Evolutionary conservation across 129 eudicot genomes (phyloP), one percentile per base, ranked within the genome.

Genomic region (Mikania micrantha): DNA sequence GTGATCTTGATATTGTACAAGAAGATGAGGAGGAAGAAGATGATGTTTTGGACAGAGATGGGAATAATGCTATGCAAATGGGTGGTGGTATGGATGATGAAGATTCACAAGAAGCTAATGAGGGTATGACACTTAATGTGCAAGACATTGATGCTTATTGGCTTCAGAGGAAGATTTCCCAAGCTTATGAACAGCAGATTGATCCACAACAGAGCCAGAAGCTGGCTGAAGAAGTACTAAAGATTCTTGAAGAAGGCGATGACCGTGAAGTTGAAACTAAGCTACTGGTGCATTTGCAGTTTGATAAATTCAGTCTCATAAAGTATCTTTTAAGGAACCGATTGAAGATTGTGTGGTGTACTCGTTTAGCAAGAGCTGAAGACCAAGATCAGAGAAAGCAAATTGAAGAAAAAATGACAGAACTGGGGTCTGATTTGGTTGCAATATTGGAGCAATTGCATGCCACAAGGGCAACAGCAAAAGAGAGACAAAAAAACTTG

Each of bases 101-200:
- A 12, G 95, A 92, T 38, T 78, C 61, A 24, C 81, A 61, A 48
- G 95, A 85, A 49, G 96, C 87, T 64, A 85, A 83, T 11, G 95
- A 82, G 80, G 96, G 96, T 1, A 88, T 92, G 95, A 72, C 82
- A n/a, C 71, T 92, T 78, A 92, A 88, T 73, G 98, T 92, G 44
- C 96, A 88, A 58, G 96, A 92, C 45, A 82, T 92, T 62, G 98
- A 92, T 88, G 98, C 96, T 40, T 92, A 88, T 75, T 92, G 98
- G 98, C 98, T 88, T 78, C 98, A 92, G 67, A 84, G 98, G 79
- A 92, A 88, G 79, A 88, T 92, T 17, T 85, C 96, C 5, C 95
- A 88, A 64, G 96, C 98, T 34, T 92, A 88, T 77, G 98, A 86
- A 44, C 85, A 85, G 71, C 88, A 93, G 81, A 93, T 88, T 75